Conservation (phyloP, 31 red algal species). For the Endocladia muricata region DNA sequence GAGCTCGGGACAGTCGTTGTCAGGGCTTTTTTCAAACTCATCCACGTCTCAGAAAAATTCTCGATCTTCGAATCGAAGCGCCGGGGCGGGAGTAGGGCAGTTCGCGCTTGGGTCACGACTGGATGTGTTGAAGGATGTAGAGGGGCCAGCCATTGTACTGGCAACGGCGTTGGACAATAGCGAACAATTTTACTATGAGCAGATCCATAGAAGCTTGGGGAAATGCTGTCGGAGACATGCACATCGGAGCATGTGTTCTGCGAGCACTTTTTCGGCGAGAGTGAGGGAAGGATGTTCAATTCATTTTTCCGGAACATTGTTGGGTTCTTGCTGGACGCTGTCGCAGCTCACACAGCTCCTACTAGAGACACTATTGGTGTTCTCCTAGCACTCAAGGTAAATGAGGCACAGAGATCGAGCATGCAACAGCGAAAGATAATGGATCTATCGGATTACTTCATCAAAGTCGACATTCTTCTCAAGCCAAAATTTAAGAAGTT, state of each 20-base stretch:
- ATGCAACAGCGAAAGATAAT: slow-evolving; percentile 72
- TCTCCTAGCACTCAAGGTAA: slow-evolving; percentile 70
- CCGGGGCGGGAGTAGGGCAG: slow-evolving; percentile 27
- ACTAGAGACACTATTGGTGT: slow-evolving; percentile 82
- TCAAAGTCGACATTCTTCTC: slow-evolving; percentile 71
- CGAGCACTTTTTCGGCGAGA: slow-evolving; percentile 73
- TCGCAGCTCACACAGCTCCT: slow-evolving; percentile 58
- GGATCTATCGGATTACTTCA: slow-evolving; percentile 79
- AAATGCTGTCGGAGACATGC: slow-evolving; percentile 91
- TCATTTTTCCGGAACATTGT: slow-evolving; percentile 62
- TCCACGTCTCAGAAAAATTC: background rate
- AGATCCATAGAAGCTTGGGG: slow-evolving; percentile 82
- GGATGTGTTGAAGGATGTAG: slow-evolving; percentile 62
- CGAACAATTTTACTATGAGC: slow-evolving; percentile 80
- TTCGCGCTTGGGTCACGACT: slow-evolving; percentile 76
- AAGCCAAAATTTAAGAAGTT: slow-evolving; percentile 84
- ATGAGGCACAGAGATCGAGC: slow-evolving; percentile 59
- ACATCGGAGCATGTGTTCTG: slow-evolving; percentile 78
- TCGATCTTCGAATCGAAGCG: background rate
- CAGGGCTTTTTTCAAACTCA: background rate
- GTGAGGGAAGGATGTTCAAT: slow-evolving; percentile 55
- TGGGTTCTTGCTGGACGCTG: slow-evolving; percentile 58
- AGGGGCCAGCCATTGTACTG: slow-evolving; percentile 84
- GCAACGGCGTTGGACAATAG: slow-evolving; percentile 69
- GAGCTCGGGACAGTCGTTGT: background rate